Percentiles rank a stretch among this genome's conserved stretches.
These are phyloP conservation scores for Nakazawaea ambrosiae DNA, from an alignment of 805 yeast genomes.

Conservation along the genomic window DNA sequence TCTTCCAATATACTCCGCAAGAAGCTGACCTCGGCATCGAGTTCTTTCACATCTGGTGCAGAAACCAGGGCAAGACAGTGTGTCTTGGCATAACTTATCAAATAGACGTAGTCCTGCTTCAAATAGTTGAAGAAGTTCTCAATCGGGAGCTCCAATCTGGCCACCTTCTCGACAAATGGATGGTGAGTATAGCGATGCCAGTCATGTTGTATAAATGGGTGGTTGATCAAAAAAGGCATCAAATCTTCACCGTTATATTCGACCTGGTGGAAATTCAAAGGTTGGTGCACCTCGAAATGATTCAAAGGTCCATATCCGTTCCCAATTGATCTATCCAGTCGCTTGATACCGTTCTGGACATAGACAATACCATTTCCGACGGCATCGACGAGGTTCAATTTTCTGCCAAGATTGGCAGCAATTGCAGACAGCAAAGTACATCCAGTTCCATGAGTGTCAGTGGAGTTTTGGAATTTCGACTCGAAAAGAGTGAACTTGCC, in stretches of 20 bases:
- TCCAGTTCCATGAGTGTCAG: conserved; percentile 80
- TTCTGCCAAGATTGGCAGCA: conserved; percentile 63
- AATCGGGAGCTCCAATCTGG: conserved; percentile 41
- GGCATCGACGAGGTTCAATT: conserved; percentile 36
- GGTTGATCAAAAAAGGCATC: conserved; percentile 44
- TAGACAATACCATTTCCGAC: conserved; percentile 53
- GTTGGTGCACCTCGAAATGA: conserved; percentile 32
- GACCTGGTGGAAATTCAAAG: conserved; percentile 3
- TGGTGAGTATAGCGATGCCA: conserved; percentile 61
- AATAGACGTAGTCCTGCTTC: conserved; percentile 63
- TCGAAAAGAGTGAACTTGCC: conserved; percentile 34
- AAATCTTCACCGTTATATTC: conserved; percentile 27
- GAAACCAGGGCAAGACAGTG: conserved; percentile 58
- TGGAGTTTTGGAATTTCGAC: conserved; percentile 37
- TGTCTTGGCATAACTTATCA: conserved; percentile 60
- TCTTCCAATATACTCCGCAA: conserved; percentile 49
- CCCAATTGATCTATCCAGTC: conserved; percentile 34
- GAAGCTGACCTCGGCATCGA: conserved; percentile 42
- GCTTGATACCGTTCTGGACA: conserved; percentile 55
- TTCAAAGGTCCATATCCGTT: conserved; percentile 68
- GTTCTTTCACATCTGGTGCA: conserved; percentile 47
- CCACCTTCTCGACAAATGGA: conserved; percentile 49
- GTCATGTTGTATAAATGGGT: conserved; percentile 43
- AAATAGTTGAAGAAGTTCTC: conserved; percentile 38
- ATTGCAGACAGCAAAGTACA: conserved; percentile 79